Percentiles rank a stretch among this genome's conserved stretches.
phyloP scores from a whole-genome alignment of 2,329 filamentous ascomycete species.

The Mariannaea elegans region DNA sequence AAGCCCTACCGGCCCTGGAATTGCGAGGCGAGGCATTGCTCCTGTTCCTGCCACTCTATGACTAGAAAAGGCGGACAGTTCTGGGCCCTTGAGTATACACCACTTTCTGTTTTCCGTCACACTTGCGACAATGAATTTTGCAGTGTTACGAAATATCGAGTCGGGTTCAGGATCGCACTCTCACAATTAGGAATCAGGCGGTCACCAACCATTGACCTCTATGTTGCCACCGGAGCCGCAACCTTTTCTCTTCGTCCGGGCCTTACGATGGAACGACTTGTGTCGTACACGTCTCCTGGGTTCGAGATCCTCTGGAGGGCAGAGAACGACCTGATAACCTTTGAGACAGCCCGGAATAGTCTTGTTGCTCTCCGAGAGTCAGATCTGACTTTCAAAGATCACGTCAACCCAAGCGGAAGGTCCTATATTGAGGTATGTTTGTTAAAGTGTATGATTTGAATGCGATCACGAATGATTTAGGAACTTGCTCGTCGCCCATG shows the following conservation, averaged over 20 bases:
- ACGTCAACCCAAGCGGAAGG: conserved; percentile 5
- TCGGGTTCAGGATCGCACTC: not conserved
- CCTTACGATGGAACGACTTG: not conserved
- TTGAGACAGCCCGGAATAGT: not conserved
- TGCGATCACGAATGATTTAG: too few relatives aligned
- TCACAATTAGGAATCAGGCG: not conserved
- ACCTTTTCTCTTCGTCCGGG: not conserved
- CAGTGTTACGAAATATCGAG: not conserved
- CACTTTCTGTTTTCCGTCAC: not conserved
- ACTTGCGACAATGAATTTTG: too few relatives aligned
- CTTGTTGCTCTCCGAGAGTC: not conserved
- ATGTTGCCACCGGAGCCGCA: not conserved
- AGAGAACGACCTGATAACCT: rapidly evolving
- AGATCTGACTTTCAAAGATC: not conserved
- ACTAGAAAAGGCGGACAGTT: not conserved
- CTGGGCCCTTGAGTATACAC: not conserved
- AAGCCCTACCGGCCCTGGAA: too few relatives aligned
- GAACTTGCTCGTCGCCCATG: too few relatives aligned
- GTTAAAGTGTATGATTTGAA: too few relatives aligned
- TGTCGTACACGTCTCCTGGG: conserved; percentile 9
- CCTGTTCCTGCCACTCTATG: too few relatives aligned
- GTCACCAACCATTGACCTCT: not conserved
- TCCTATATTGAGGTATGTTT: conserved; percentile 5
- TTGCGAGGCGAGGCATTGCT: too few relatives aligned
- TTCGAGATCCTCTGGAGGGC: conserved; percentile 1